A percentile compares a stretch with the other conserved stretches of the same genome.
phyloP scores from a whole-genome alignment of 805 yeast genomes.

The Cyberlindnera sargentensis region DNA sequence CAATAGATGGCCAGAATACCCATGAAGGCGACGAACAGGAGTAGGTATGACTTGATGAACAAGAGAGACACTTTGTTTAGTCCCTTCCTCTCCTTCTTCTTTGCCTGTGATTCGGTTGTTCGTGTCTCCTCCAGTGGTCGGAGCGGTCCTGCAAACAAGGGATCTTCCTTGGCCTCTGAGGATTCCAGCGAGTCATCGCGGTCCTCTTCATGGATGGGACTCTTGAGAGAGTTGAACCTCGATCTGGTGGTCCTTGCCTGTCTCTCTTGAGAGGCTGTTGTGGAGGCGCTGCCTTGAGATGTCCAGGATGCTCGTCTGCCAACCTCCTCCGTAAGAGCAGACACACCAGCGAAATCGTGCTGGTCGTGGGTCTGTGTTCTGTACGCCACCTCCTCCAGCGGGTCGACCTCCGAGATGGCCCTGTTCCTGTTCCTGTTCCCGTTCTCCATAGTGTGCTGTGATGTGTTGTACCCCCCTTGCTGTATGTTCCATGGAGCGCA shows the following conservation, averaged over 20 bases:
- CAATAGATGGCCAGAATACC: conserved; percentile 25
- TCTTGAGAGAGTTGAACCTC: no score
- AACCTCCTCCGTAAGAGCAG: conserved; percentile 5
- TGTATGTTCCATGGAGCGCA: no score
- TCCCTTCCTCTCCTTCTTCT: conserved; percentile 7
- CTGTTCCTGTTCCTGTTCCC: neutral
- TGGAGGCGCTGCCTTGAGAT: neutral
- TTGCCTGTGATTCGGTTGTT: conserved; percentile 10
- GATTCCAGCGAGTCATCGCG: no score
- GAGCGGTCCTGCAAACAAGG: no score
- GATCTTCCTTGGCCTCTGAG: no score
- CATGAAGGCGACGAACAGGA: conserved; percentile 19
- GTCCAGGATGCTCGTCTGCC: conserved; percentile 5
- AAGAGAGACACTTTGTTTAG: conserved; percentile 9
- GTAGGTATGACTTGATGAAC: conserved; percentile 11
- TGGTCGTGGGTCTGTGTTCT: conserved; percentile 8
- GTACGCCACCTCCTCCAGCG: conserved; percentile 8
- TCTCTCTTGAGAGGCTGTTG: neutral
- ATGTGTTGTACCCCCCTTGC: no score
- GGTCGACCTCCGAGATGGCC: conserved; percentile 3
- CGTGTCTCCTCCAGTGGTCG: conserved; percentile 1
- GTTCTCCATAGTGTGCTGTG: no score
- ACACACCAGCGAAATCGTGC: conserved; percentile 8
- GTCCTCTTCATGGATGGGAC: no score
- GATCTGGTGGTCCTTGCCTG: neutral